Evolutionary conservation across 495 filamentous ascomycete genomes (phyloP).

Genomic region (Aspergillus asperescens): DNA sequence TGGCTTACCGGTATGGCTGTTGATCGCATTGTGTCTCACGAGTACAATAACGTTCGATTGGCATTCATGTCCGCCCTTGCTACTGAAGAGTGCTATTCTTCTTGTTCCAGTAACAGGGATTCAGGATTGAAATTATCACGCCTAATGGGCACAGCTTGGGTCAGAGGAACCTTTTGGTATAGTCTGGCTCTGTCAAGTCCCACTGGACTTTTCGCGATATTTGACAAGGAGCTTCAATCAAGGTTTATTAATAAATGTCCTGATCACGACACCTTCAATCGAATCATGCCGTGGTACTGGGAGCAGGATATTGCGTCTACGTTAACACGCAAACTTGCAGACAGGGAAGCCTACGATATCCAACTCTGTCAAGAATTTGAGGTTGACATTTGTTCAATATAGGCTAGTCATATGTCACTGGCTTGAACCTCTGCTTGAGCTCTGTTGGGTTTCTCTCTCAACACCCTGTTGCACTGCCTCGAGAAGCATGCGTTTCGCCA

Average conservation of each 20-base stretch:
- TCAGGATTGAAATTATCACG: neutral
- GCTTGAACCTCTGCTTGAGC: no score
- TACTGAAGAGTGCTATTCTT: neutral
- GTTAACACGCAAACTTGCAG: constrained; percentile 5
- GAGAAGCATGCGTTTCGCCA: no score
- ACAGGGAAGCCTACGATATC: constrained; percentile 13
- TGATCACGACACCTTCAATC: constrained; percentile 9
- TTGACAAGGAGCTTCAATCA: constrained; percentile 7
- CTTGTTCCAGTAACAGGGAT: neutral
- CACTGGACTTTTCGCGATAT: constrained; percentile 7
- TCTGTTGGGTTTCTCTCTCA: no score
- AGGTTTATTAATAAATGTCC: constrained; percentile 6
- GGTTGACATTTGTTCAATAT: neutral
- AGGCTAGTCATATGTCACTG: no score
- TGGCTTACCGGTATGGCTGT: constrained; percentile 23
- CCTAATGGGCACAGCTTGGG: constrained; percentile 4
- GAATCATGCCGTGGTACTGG: constrained; percentile 18
- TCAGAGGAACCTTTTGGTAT: constrained; percentile 8
- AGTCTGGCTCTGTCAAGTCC: constrained; percentile 8
- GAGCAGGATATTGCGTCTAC: constrained; percentile 3
- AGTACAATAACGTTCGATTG: neutral
- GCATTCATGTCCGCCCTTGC: constrained; percentile 1
- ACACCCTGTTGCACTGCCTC: no score
- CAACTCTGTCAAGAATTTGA: constrained; percentile 14
- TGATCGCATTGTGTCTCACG: constrained; percentile 18